phyloP scores from a whole-genome alignment of 148 eudicot genomes.

The Drosera capensis region DNA sequence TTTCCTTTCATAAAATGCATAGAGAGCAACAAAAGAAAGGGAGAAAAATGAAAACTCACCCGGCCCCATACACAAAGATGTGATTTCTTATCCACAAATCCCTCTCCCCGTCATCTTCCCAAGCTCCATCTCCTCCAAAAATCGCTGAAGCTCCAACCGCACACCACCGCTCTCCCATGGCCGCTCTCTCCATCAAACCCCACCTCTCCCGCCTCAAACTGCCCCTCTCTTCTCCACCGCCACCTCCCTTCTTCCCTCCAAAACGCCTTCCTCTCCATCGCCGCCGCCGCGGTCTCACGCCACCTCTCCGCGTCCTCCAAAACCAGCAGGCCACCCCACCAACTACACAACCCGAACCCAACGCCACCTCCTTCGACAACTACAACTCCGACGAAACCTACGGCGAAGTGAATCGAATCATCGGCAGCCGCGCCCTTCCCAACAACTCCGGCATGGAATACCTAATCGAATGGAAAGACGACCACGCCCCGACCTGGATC shows the following conservation, averaged over 20 bases:
- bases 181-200: constrained; percentile 35
- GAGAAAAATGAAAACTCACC: too few species aligned
- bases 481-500: constrained; percentile 83
- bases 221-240: constrained; percentile 5
- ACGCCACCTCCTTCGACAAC: constrained; percentile 14
- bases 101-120: too few species aligned
- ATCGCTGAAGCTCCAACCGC: constrained; percentile 45
- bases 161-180: constrained; percentile 58
- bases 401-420: constrained; percentile 64
- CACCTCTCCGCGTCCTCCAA: constrained; percentile 16
- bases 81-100: too few species aligned
- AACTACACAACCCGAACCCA: neutral
- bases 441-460: constrained; percentile 59
- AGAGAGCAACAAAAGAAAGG: too few species aligned
- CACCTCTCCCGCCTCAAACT: constrained; percentile 47
- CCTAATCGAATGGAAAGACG: constrained; percentile 82
- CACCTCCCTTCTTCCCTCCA: constrained; percentile 7
- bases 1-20: too few species aligned
- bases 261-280: constrained; percentile 2
- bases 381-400: constrained; percentile 61
- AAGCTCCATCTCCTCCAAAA: neutral
- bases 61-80: too few species aligned
- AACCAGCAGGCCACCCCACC: constrained; percentile 16
- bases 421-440: constrained; percentile 56
- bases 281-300: too few species aligned